Evolutionary conservation across 805 yeast genomes (phyloP), one percentile per base, ranked within the genome.

Genomic region (Barnettozyma sucrosica): DNA sequence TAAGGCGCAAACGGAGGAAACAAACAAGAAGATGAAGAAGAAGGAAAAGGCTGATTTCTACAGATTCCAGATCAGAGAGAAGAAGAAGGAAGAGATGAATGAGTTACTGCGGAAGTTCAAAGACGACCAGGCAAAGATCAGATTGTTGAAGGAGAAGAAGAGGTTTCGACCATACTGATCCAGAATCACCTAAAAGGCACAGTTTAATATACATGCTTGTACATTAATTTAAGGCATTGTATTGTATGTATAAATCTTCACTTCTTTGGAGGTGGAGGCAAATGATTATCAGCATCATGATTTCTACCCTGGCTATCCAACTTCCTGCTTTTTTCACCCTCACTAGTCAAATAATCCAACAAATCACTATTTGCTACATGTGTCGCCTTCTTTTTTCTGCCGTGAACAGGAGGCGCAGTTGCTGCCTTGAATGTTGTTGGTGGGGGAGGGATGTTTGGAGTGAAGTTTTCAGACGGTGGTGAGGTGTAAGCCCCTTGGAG

Each of bases 21-120:
- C 46, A 26, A 55, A 68, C 50, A 67, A 72, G 45, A 84, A 78
- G 65, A 71, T 76, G 68, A 81, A 83, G 66, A 80, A 76, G 66
- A 81, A 81, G 62, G 90, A 87, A 58, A 88, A 90, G 71, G 75
- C 77, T 55, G 98, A 95, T 68, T 93, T 93, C 72, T 93, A 93
- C 72, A 76, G 96, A 59, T 93, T 90, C 79, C 99, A 93, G 71
- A 79, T 93, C 56, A 82, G 99, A 67, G 96, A 93, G 65, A 78
- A 80, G 61, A 92, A 90, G 76, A 93, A 93, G 72, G 79, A 76
- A 53, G 96, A 92, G 66, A 89, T 93, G 87, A 87, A 88, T 62
- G 89, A 87, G 46, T 71, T 93, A 61, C 72, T 93, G 62, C 72
- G 67, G 48, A 88, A 89, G 63, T 93, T 90, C 70, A 89, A 87